Conservation (phyloP, 2,329 filamentous ascomycete species). For the Aureobasidium subglaciale region DNA sequence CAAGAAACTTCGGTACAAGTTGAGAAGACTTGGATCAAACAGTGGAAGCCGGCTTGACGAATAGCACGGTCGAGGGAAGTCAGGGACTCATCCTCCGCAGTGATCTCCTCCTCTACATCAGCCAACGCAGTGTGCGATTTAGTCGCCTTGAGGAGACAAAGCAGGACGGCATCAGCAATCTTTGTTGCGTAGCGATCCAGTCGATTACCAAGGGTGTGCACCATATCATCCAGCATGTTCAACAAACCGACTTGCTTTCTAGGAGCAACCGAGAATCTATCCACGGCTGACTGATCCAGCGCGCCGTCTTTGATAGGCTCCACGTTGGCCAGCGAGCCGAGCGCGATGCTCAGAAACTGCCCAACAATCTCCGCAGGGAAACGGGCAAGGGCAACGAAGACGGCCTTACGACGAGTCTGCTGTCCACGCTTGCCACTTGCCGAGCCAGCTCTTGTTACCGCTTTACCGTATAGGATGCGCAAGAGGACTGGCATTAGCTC, state of each 20-base stretch:
- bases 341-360: slow-evolving; percentile 75
- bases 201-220: slow-evolving; percentile 73
- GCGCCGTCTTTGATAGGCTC: not conserved
- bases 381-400: slow-evolving; percentile 71
- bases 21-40: slow-evolving; percentile 69
- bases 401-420: slow-evolving; percentile 65
- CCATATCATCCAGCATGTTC: slow-evolving; percentile 82
- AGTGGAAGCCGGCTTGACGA: slow-evolving; percentile 71
- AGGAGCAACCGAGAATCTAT: slow-evolving; percentile 6
- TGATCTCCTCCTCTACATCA: slow-evolving; percentile 24
- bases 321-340: slow-evolving; percentile 46
- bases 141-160: slow-evolving; percentile 68
- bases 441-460: slow-evolving; percentile 73
- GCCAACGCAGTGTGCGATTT: slow-evolving; percentile 40
- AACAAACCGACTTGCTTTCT: slow-evolving; percentile 84
- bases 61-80: slow-evolving; percentile 58
- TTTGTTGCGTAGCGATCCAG: slow-evolving; percentile 60
- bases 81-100: slow-evolving; percentile 28
- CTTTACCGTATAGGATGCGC: slow-evolving; percentile 78
- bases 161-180: slow-evolving; percentile 70
- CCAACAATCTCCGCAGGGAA: slow-evolving; percentile 67
- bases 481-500: slow-evolving; percentile 80
- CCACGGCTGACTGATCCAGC: not conserved
- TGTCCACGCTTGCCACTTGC: slow-evolving; percentile 73
- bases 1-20: slow-evolving; percentile 66